Evolutionary conservation across 768 basidiomycete genomes (phyloP), one percentile per base, ranked within the genome.

Genomic region (Steccherinum ochraceum): DNA sequence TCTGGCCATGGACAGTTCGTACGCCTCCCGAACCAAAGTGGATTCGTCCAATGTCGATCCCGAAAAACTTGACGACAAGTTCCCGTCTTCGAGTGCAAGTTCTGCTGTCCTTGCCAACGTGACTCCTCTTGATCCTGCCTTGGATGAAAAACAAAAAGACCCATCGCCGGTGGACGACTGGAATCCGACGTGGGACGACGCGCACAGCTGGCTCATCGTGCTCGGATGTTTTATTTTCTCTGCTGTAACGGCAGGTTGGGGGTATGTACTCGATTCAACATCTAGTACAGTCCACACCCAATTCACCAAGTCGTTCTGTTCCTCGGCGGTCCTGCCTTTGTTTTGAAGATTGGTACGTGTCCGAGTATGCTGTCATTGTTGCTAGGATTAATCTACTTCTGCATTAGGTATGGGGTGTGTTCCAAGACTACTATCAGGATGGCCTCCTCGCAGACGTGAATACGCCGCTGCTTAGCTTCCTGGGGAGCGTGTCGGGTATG

Each of bases 361-460:
- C n/a, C n/a, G n/a, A n/a, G n/a, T n/a, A n/a, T n/a, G n/a, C n/a
- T n/a, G n/a, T n/a, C n/a, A n/a, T n/a, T n/a, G n/a, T n/a, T n/a
- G n/a, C n/a, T n/a, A n/a, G n/a, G n/a, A n/a, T n/a, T n/a, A n/a
- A n/a, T n/a, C n/a, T n/a, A n/a, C n/a, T n/a, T n/a, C n/a, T n/a
- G n/a, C n/a, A n/a, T n/a, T 41, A 66, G 53, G 60, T 60, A 16
- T 68, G 65, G 65, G 66, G 66, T 24, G 64, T 68, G 1, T 60
- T 66, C 0, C 61, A 68, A 35, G 66, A 64, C 49, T 68, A 61
- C 51, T 66, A 64, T 48, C 61, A 63, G 50, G 48, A 59, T 21
- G 56, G 56, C n/a, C 57, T 56, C 45, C 62, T 62, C 41, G 48
- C 61, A 3, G 56, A 47, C 3, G 60, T 53, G 3, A 18, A 53